Evolutionary conservation across 1,284 basidiomycete species (phyloP).

Genomic region (Pholiota adiposa): DNA sequence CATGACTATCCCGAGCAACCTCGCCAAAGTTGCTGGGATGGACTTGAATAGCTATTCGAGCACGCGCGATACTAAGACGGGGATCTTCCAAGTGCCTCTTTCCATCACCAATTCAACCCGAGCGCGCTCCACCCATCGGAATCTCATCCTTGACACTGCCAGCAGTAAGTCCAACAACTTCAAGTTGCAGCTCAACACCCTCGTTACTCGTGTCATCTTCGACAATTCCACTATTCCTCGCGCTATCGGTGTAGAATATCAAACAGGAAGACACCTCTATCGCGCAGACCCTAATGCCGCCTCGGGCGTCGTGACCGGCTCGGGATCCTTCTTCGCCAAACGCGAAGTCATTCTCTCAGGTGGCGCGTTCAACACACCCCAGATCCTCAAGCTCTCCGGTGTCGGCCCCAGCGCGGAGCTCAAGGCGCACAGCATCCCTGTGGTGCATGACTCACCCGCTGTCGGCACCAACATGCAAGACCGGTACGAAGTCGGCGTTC

Average conservation of each 20-base stretch:
- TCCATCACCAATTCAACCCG: neutral
- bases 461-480: constrained; percentile 18
- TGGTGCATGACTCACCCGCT: constrained; percentile 8
- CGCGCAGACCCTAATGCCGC: constrained; percentile 10
- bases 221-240: constrained; percentile 9
- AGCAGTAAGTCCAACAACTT: constrained; percentile 3
- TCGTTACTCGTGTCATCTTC: constrained; percentile 11
- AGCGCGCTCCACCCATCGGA: neutral
- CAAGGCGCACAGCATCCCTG: neutral
- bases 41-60: constrained; percentile 8
- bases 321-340: constrained; percentile 10
- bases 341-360: constrained; percentile 15
- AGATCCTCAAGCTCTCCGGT: constrained; percentile 12
- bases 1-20: neutral
- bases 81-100: neutral
- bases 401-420: constrained; percentile 9
- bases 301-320: constrained; percentile 1
- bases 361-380: constrained; percentile 13
- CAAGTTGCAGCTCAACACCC: constrained; percentile 9
- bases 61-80: constrained; percentile 7
- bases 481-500: constrained; percentile 12
- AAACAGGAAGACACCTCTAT: constrained; percentile 13
- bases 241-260: constrained; percentile 12
- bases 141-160: constrained; percentile 1
- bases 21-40: neutral